Evolutionary conservation across 202 grass and related monocot genomes (phyloP).

Genomic region (Schoenoplectus tabernaemontani): DNA sequence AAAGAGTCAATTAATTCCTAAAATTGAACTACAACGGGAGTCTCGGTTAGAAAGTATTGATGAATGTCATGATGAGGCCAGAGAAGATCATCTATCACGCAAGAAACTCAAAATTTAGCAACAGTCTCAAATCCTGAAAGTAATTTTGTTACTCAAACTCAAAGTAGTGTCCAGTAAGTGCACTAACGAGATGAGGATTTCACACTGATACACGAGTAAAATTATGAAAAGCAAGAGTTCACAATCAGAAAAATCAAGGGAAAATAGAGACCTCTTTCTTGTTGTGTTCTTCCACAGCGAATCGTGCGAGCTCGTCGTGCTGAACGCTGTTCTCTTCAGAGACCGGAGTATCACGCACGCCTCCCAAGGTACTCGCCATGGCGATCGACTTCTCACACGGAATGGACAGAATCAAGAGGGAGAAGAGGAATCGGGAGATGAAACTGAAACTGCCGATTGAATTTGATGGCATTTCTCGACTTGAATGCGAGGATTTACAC

Average conservation of each 20-base stretch:
- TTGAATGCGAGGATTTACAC: not conserved
- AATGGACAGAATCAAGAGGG: not conserved
- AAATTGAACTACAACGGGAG: not conserved
- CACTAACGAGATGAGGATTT: not conserved
- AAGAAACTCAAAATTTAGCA: not conserved
- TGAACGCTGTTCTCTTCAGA: conserved; percentile 52
- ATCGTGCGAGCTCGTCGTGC: conserved; percentile 61
- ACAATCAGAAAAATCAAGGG: not conserved
- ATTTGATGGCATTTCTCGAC: conserved; percentile 1
- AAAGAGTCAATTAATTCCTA: not conserved
- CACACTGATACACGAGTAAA: not conserved
- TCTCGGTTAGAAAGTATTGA: not conserved
- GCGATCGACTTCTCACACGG: conserved; percentile 11
- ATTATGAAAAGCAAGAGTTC: not conserved
- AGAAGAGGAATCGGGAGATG: not conserved
- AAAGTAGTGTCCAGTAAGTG: not conserved
- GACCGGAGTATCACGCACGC: conserved; percentile 18
- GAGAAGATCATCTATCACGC: not conserved
- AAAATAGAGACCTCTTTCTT: conserved; percentile 49
- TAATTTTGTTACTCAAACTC: not conserved
- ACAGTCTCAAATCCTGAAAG: not conserved
- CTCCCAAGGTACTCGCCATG: conserved; percentile 41
- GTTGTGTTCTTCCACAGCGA: conserved; percentile 94
- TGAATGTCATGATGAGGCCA: not conserved
- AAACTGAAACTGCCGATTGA: not conserved